Evolutionary conservation across 208 protist genomes (phyloP).

Genomic region (Acanthamoeba polyphaga): DNA sequence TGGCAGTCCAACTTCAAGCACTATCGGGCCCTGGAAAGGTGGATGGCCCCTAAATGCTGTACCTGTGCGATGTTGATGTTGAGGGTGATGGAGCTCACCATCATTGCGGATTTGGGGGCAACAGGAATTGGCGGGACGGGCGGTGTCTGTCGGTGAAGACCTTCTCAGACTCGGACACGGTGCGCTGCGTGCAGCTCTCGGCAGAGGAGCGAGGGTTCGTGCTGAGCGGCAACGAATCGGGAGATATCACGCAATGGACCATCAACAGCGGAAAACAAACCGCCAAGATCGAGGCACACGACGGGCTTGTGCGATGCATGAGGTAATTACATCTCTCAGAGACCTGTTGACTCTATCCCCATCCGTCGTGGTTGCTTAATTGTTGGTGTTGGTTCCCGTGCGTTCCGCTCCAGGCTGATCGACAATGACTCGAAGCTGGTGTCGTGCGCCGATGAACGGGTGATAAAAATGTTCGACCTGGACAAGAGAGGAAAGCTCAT

Average conservation of each 20-base stretch:
- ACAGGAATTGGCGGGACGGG: slow-evolving; percentile 31
- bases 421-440: slow-evolving; percentile 41
- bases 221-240: slow-evolving; percentile 10
- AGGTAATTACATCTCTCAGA: not conserved
- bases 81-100: not conserved
- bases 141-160: slow-evolving; percentile 25
- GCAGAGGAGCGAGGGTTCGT: slow-evolving; percentile 22
- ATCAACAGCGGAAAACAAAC: not conserved
- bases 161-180: not conserved
- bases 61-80: not conserved
- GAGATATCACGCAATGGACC: slow-evolving; percentile 6
- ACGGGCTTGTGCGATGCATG: slow-evolving; percentile 7
- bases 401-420: not conserved
- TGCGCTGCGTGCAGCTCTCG: slow-evolving; percentile 40
- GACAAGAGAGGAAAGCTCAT: not conserved
- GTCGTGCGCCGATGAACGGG: slow-evolving; percentile 6
- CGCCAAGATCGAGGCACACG: not conserved
- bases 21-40: slow-evolving; percentile 18
- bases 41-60: too few species aligned
- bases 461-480: slow-evolving; percentile 1
- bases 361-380: not conserved
- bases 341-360: too few species aligned
- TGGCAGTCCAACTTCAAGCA: slow-evolving; percentile 53
- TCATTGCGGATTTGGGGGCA: not conserved
- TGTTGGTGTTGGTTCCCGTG: not conserved